Conservation (phyloP, 1,284 basidiomycete genomes). For the Blastosporella zonata region DNA sequence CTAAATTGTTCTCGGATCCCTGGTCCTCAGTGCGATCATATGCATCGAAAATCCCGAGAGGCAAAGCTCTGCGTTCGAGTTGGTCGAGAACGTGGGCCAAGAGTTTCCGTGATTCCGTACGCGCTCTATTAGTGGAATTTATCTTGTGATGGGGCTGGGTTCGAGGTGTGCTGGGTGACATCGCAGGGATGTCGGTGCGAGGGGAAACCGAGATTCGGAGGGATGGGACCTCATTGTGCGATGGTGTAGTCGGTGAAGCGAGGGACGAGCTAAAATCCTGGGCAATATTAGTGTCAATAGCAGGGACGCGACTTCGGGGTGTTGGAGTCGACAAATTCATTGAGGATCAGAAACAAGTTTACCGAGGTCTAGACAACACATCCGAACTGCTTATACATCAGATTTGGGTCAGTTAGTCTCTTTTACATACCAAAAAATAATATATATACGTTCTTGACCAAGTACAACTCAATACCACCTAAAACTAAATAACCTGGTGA, state of each 20-base stretch:
- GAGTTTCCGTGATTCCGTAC: conserved; percentile 57
- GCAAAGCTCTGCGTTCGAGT: conserved; percentile 49
- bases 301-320: conserved; percentile 11
- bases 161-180: conserved; percentile 11
- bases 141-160: conserved; percentile 11
- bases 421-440: too few species aligned
- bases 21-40: conserved; percentile 29
- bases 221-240: conserved; percentile 23
- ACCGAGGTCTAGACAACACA: too few species aligned
- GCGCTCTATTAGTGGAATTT: conserved; percentile 37
- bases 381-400: too few species aligned
- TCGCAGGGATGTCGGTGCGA: conserved; percentile 6
- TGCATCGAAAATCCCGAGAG: conserved; percentile 47
- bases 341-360: not conserved
- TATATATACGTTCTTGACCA: too few species aligned
- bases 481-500: too few species aligned
- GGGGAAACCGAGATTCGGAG: conserved; percentile 18
- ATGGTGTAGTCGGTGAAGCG: conserved; percentile 11
- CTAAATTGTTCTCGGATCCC: conserved; percentile 32
- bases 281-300: conserved; percentile 11
- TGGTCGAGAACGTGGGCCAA: conserved; percentile 56
- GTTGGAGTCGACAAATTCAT: conserved; percentile 14
- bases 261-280: conserved; percentile 12
- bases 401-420: too few species aligned
- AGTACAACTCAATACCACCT: too few species aligned